These are phyloP conservation scores for Helianthus tuberosus DNA, from an alignment of 129 eudicot species.

Conservation along the genomic window DNA sequence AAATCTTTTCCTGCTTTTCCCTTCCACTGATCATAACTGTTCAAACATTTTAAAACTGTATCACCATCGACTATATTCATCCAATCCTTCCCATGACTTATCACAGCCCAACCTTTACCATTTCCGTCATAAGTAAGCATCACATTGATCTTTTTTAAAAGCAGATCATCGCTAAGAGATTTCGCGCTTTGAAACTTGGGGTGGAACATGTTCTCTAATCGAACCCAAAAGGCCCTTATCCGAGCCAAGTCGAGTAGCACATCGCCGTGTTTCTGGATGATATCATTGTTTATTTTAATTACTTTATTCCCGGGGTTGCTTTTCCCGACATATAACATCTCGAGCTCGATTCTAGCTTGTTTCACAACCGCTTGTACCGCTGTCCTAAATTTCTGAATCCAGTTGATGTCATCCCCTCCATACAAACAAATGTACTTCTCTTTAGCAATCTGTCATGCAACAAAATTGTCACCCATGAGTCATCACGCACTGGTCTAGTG, in stretches of 20 bases:
- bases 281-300: slow-evolving; percentile 43
- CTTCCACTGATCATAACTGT: slow-evolving; percentile 43
- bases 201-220: slow-evolving; percentile 80
- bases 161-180: slow-evolving; percentile 50
- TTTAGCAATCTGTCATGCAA: slow-evolving; percentile 35
- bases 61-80: slow-evolving; percentile 51
- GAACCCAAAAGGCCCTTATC: slow-evolving; percentile 86
- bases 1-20: slow-evolving; percentile 25
- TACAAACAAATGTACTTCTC: slow-evolving; percentile 69
- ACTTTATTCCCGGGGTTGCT: slow-evolving; percentile 75
- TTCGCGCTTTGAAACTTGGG: slow-evolving; percentile 61
- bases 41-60: slow-evolving; percentile 38
- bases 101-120: slow-evolving; percentile 68
- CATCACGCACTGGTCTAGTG: no score
- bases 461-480: no score
- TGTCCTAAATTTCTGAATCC: slow-evolving; percentile 69
- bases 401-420: slow-evolving; percentile 84
- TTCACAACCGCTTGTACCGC: slow-evolving; percentile 44
- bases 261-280: slow-evolving; percentile 49
- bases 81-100: slow-evolving; percentile 47
- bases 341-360: slow-evolving; percentile 45
- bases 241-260: slow-evolving; percentile 48
- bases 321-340: slow-evolving; percentile 87
- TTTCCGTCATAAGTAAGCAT: slow-evolving; percentile 65
- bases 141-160: slow-evolving; percentile 55